Percentiles rank a stretch among this genome's conserved stretches.
Evolutionary conservation across 2,329 filamentous ascomycete genomes (phyloP).

Genomic region (Didymella pinodella): DNA sequence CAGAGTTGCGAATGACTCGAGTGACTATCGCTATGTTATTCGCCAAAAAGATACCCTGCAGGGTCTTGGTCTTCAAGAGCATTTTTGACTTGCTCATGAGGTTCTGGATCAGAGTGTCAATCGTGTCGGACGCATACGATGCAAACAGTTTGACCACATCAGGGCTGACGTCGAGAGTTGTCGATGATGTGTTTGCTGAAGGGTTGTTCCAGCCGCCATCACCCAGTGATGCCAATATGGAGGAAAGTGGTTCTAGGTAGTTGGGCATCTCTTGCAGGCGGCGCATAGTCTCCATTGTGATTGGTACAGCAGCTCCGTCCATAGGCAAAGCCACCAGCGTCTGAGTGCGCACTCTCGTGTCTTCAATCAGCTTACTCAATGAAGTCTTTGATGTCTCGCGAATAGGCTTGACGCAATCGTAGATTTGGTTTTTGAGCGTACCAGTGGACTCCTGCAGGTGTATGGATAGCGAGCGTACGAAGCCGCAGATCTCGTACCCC

Average conservation of each 20-base stretch:
- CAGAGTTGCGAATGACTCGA: constrained; percentile 81
- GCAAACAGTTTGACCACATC: constrained; percentile 89
- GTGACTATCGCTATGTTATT: constrained; percentile 88
- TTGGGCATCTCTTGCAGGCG: constrained; percentile 85
- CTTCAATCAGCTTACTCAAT: constrained; percentile 81
- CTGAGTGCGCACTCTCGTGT: constrained; percentile 75
- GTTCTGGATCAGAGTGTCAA: constrained; percentile 78
- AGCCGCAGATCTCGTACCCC: constrained; percentile 93
- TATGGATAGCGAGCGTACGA: constrained; percentile 80
- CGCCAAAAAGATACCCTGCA: constrained; percentile 87
- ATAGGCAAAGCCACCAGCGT: constrained; percentile 72
- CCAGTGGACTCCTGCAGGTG: constrained; percentile 83
- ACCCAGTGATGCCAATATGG: constrained; percentile 89
- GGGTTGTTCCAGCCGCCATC: constrained; percentile 81
- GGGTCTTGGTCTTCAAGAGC: constrained; percentile 75
- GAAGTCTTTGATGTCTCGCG: constrained; percentile 91
- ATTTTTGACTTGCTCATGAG: constrained; percentile 77
- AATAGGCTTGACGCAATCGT: constrained; percentile 86
- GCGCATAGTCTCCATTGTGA: constrained; percentile 85
- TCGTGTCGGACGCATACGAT: constrained; percentile 87
- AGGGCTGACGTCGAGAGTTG: constrained; percentile 82
- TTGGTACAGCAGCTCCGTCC: constrained; percentile 79
- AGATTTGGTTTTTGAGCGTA: constrained; percentile 82
- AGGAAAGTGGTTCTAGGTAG: constrained; percentile 84
- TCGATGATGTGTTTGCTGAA: constrained; percentile 64